These are phyloP conservation scores for Bifiguratus adelaidae DNA, from an alignment of 192 early-diverging fungal genomes.

Conservation along the genomic window DNA sequence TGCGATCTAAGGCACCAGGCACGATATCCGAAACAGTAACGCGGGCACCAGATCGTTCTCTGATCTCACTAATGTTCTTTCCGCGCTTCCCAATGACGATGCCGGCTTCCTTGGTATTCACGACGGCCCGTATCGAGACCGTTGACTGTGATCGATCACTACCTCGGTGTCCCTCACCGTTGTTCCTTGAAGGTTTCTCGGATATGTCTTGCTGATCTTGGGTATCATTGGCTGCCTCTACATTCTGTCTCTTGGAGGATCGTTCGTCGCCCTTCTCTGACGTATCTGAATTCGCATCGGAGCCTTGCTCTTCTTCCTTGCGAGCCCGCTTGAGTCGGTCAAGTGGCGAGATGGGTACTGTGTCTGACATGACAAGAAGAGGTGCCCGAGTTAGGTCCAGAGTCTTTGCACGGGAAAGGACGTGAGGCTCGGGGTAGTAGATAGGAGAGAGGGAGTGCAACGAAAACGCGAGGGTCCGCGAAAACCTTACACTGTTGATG, in stretches of 20 bases:
- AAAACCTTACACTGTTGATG: no score
- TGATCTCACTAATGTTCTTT: slow-evolving; percentile 83
- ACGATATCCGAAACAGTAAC: slow-evolving; percentile 87
- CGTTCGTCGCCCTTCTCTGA: slow-evolving; percentile 10
- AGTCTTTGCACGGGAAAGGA: no score
- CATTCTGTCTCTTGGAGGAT: slow-evolving; percentile 15
- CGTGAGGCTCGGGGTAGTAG: no score
- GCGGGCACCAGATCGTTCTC: slow-evolving; percentile 72
- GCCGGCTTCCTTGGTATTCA: slow-evolving; percentile 69
- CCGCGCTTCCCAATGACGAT: slow-evolving; percentile 88
- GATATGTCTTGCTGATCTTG: background rate
- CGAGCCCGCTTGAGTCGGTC: slow-evolving; percentile 19
- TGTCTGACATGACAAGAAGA: no score
- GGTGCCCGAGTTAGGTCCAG: no score
- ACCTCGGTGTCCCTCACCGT: background rate
- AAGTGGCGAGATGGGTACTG: no score
- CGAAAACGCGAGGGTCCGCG: no score
- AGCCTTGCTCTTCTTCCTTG: slow-evolving; percentile 14
- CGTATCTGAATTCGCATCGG: slow-evolving; percentile 5
- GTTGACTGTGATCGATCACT: background rate
- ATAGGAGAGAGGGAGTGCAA: no score
- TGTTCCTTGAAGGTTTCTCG: background rate
- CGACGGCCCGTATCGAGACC: slow-evolving; percentile 39
- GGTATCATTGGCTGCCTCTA: slow-evolving; percentile 16
- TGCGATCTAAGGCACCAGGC: slow-evolving; percentile 59